Percentiles rank a stretch among this genome's conserved stretches.
Evolutionary conservation across 192 early-diverging fungal genomes (phyloP).

Genomic region (Backusella parvicylindrica): DNA sequence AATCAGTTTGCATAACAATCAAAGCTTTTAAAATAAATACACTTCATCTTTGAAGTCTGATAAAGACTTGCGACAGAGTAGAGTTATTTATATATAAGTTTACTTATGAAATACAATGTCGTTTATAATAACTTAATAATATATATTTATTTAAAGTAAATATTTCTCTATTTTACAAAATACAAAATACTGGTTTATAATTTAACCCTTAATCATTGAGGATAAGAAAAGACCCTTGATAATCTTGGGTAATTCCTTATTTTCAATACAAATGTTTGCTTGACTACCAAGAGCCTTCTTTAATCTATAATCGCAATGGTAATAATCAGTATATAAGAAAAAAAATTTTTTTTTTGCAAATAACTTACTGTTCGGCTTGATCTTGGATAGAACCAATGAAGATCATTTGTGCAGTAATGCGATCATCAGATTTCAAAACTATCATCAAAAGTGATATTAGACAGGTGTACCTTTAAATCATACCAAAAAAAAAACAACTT

Average conservation of each 20-base stretch:
- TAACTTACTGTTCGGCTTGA: conserved; percentile 60
- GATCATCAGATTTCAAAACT: conserved; percentile 68
- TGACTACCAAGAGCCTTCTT: conserved; percentile 49
- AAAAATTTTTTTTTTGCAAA: neutral
- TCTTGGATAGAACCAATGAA: conserved; percentile 81
- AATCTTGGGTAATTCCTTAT: conserved; percentile 59
- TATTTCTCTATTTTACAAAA: neutral
- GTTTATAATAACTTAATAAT: neutral
- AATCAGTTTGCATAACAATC: too few relatives aligned
- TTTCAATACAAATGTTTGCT: conserved; percentile 58
- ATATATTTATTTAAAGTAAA: conserved; percentile 2
- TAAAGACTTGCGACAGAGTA: too few relatives aligned
- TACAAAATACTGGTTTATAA: neutral
- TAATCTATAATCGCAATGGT: conserved; percentile 22
- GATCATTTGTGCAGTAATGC: conserved; percentile 69
- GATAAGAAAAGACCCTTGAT: conserved; percentile 60
- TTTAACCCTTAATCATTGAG: conserved; percentile 52
- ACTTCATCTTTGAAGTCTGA: too few relatives aligned
- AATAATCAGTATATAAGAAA: neutral
- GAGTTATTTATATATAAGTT: too few relatives aligned
- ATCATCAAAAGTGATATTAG: neutral
- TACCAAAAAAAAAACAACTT: conserved; percentile 10
- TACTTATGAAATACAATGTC: neutral
- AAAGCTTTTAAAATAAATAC: too few relatives aligned
- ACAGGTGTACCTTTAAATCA: neutral